Conservation (phyloP, 148 eudicot genomes). For the Gaultheria prostrata region DNA sequence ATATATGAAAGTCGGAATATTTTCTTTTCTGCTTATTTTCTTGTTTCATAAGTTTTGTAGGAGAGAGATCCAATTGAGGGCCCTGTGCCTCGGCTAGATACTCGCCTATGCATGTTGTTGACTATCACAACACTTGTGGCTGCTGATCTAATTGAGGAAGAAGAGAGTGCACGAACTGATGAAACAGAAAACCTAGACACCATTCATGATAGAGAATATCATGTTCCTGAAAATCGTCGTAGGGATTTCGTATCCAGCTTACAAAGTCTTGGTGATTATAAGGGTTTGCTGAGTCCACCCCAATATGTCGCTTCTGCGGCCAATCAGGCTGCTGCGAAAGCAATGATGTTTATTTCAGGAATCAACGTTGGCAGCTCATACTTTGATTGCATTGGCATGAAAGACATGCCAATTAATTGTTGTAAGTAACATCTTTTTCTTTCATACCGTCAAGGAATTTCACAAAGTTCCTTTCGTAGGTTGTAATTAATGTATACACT, state of each 20-base stretch:
- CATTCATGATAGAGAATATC: conserved; percentile 33
- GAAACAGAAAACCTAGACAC: conserved; percentile 31
- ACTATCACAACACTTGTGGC: conserved; percentile 74
- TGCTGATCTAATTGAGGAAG: conserved; percentile 84
- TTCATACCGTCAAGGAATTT: background rate
- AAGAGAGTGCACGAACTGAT: conserved; percentile 47
- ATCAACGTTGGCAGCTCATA: conserved; percentile 51
- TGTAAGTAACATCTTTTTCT: conserved; percentile 48
- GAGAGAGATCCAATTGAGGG: conserved; percentile 97
- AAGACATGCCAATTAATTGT: conserved; percentile 62
- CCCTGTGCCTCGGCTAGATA: conserved; percentile 85
- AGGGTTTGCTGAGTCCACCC: conserved; percentile 75
- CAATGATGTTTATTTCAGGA: conserved; percentile 73
- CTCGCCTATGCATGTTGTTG: conserved; percentile 81
- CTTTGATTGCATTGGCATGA: conserved; percentile 61
- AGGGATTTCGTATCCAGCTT: conserved; percentile 68
- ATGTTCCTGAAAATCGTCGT: conserved; percentile 46
- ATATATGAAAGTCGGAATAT: background rate
- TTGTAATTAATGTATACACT: background rate
- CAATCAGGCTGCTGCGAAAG: conserved; percentile 90
- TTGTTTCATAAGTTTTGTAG: conserved; percentile 29
- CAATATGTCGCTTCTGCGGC: conserved; percentile 65
- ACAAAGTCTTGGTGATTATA: conserved; percentile 64
- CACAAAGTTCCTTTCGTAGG: background rate
- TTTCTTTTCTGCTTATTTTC: background rate